phyloP scores from a whole-genome alignment of 2,329 filamentous ascomycete species.

The Chaetothyriales sp. region DNA sequence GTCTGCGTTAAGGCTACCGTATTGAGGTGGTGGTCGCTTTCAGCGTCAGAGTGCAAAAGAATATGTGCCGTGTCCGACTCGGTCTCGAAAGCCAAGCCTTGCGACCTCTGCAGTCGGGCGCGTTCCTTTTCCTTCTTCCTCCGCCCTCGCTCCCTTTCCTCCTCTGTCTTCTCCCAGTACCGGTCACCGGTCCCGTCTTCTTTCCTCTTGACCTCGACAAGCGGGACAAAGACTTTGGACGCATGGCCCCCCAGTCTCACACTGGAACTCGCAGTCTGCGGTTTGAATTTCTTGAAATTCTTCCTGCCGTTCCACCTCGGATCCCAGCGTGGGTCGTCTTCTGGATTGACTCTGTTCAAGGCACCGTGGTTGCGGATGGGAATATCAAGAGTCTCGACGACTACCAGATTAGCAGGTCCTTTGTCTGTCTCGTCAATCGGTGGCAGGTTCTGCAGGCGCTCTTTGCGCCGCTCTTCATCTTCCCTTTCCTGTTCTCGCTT shows the following conservation, averaged over 20 bases:
- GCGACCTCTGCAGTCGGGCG: constrained; percentile 15
- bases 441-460: constrained; percentile 25
- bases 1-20: constrained; percentile 7
- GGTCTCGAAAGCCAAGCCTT: neutral
- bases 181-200: constrained; percentile 61
- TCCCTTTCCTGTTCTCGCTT: constrained; percentile 43
- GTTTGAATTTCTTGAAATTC: constrained; percentile 85
- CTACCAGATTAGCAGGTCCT: constrained; percentile 44
- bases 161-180: constrained; percentile 47
- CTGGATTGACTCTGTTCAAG: constrained; percentile 12
- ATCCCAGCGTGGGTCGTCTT: constrained; percentile 59
- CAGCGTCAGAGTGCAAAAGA: neutral
- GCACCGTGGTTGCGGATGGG: constrained; percentile 24
- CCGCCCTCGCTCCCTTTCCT: constrained; percentile 19
- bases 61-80: neutral
- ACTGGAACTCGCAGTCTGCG: constrained; percentile 35
- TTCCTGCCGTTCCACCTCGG: constrained; percentile 83
- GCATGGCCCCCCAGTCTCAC: constrained; percentile 17
- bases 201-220: constrained; percentile 59
- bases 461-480: constrained; percentile 42
- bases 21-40: constrained; percentile 3
- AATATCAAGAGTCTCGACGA: constrained; percentile 65
- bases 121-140: constrained; percentile 20
- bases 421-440: constrained; percentile 54
- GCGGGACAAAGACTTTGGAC: constrained; percentile 49